A percentile compares a stretch with the other conserved stretches of the same genome.
phyloP scores from a whole-genome alignment of 805 yeast genomes.

The Pichia exigua region DNA sequence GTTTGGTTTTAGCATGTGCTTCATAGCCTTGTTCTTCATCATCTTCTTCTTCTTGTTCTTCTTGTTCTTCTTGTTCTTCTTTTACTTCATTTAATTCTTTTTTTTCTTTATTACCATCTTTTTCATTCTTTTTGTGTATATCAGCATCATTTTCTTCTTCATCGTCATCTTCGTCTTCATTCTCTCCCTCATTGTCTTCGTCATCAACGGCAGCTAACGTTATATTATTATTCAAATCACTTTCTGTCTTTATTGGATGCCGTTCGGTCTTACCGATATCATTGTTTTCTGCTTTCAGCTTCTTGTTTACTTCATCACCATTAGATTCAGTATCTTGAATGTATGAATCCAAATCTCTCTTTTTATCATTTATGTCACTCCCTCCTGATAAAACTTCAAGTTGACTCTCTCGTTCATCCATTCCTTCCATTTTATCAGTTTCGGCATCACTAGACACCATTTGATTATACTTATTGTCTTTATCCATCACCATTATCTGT shows the following conservation, averaged over 20 bases:
- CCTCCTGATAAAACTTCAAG: constrained; percentile 32
- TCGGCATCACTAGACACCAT: constrained; percentile 69
- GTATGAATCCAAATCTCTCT: background rate
- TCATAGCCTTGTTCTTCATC: constrained; percentile 21
- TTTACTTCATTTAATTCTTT: constrained; percentile 11
- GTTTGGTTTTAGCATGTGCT: constrained; percentile 22
- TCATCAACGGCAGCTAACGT: constrained; percentile 2
- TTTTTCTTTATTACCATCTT: background rate
- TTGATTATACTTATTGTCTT: background rate
- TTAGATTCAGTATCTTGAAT: background rate
- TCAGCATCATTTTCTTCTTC: constrained; percentile 1
- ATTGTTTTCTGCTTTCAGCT: background rate
- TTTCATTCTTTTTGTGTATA: constrained; percentile 13
- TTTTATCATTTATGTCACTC: background rate
- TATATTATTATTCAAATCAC: constrained; percentile 8
- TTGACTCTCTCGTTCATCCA: constrained; percentile 46
- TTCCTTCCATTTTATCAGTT: constrained; percentile 71
- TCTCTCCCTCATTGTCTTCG: constrained; percentile 10
- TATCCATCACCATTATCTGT: background rate
- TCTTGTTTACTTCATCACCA: background rate
- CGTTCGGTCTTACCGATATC: background rate
- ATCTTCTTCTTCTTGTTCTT: constrained; percentile 13
- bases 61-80: constrained; percentile 18
- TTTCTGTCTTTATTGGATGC: constrained; percentile 16
- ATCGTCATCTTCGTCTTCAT: constrained; percentile 1